phyloP scores from a whole-genome alignment of 148 eudicot species.

The Camellia japonica region DNA sequence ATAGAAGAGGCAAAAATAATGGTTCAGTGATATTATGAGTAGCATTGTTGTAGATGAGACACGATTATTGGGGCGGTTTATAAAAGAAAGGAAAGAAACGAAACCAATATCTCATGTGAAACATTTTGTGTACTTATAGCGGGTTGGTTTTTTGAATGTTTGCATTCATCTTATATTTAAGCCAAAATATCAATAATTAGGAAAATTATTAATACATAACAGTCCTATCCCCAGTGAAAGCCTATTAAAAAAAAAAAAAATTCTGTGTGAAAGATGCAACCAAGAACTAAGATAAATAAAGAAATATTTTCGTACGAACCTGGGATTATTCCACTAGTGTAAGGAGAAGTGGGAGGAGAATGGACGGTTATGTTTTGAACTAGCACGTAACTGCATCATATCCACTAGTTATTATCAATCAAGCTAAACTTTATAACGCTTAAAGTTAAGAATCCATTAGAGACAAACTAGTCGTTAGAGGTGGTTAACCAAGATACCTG shows the following conservation, averaged over 20 bases:
- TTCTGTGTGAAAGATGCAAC: background rate
- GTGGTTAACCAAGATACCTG: conserved; percentile 32
- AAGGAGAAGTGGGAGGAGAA: conserved; percentile 40
- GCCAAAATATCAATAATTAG: background rate
- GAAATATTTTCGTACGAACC: conserved; percentile 25
- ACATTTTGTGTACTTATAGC: background rate
- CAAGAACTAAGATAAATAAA: background rate
- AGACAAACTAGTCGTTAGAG: background rate
- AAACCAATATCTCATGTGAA: background rate
- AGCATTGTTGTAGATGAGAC: no score
- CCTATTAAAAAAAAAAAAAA: no score
- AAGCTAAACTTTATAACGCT: background rate
- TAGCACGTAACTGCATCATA: conserved; percentile 41
- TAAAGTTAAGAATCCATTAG: background rate
- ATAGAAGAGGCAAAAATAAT: no score
- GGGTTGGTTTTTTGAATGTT: background rate
- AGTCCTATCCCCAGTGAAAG: no score
- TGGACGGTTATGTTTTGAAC: conserved; percentile 42
- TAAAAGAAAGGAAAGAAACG: background rate
- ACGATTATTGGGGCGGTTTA: no score
- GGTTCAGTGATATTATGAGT: no score
- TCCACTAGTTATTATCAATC: no score
- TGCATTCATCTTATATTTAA: background rate
- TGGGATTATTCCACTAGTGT: conserved; percentile 52
- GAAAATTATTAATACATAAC: background rate